Conservation (phyloP, 257 asterid species). For the Mitragyna speciosa region DNA sequence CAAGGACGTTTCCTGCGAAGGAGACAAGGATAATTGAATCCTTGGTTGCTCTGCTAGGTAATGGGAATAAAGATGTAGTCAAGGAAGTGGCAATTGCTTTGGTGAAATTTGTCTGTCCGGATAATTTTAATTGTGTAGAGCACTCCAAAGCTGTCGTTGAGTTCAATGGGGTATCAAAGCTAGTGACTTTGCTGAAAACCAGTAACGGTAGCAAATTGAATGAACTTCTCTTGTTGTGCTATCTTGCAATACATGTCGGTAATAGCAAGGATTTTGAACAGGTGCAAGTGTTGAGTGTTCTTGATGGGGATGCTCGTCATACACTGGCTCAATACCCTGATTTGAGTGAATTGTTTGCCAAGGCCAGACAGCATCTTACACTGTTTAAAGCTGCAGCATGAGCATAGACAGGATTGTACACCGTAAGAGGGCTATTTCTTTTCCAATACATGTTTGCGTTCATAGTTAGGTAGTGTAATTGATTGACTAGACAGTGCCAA, state of each 20-base stretch:
- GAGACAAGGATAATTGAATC: slow-evolving; percentile 46
- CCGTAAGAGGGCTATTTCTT: background rate
- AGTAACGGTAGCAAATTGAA: slow-evolving; percentile 24
- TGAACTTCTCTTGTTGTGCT: slow-evolving; percentile 51
- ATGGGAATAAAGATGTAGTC: slow-evolving; percentile 28
- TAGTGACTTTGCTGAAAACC: slow-evolving; percentile 39
- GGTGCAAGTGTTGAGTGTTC: slow-evolving; percentile 39
- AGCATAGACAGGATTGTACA: slow-evolving; percentile 19
- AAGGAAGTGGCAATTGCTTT: slow-evolving; percentile 49
- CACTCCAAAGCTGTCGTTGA: slow-evolving; percentile 51
- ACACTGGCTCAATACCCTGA: slow-evolving; percentile 36
- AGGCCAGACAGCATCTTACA: slow-evolving; percentile 62
- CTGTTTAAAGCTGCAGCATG: slow-evolving; percentile 48
- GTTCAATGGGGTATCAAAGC: slow-evolving; percentile 49
- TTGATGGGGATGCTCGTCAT: slow-evolving; percentile 47
- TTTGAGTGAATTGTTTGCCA: slow-evolving; percentile 49
- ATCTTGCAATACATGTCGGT: slow-evolving; percentile 52
- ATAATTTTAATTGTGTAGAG: slow-evolving; percentile 47
- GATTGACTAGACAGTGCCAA: background rate
- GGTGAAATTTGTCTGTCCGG: slow-evolving; percentile 46
- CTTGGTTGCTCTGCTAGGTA: slow-evolving; percentile 39
- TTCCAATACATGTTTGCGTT: no score
- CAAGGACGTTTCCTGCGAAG: slow-evolving; percentile 54
- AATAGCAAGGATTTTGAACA: slow-evolving; percentile 52
- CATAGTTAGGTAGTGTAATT: background rate